Conservation (phyloP, 495 filamentous ascomycete genomes). For the Paragyromitra xinjiangensis region DNA sequence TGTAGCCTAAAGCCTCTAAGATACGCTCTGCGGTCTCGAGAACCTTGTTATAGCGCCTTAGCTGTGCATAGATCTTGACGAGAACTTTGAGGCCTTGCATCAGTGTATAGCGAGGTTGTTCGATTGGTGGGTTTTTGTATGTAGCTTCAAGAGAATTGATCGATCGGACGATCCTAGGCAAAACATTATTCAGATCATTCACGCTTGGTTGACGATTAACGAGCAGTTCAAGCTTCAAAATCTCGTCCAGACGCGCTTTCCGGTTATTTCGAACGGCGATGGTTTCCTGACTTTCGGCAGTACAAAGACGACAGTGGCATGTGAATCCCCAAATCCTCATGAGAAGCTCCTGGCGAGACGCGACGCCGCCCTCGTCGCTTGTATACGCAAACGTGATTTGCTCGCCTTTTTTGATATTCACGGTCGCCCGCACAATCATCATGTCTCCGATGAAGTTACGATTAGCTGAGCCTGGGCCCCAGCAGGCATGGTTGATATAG, state of each 20-base stretch:
- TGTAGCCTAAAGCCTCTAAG: constrained; percentile 10
- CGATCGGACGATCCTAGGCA: neutral
- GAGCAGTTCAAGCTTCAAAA: neutral
- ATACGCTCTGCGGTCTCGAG: constrained; percentile 2
- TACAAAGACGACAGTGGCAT: constrained; percentile 25
- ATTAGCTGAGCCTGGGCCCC: constrained; percentile 14
- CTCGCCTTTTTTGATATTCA: constrained; percentile 22
- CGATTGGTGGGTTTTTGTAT: constrained; percentile 5
- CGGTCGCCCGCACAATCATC: constrained; percentile 23
- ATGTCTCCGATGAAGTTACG: constrained; percentile 40
- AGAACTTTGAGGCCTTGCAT: neutral
- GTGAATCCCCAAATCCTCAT: constrained; percentile 12
- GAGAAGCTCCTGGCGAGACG: neutral
- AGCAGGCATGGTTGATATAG: constrained; percentile 40
- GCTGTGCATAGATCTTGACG: neutral
- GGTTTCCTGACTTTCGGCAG: constrained; percentile 9
- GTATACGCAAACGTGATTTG: constrained; percentile 16
- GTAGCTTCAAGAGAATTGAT: constrained; percentile 24
- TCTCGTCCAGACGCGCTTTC: neutral
- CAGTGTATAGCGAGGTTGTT: constrained; percentile 17
- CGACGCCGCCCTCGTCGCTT: neutral
- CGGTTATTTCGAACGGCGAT: constrained; percentile 4
- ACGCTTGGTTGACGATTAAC: neutral
- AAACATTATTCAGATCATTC: neutral
- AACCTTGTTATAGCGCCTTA: neutral